A percentile compares a stretch with the other conserved stretches of the same genome.
phyloP scores from a whole-genome alignment of 169 alveolate genomes.

The Eimeria acervulina region DNA sequence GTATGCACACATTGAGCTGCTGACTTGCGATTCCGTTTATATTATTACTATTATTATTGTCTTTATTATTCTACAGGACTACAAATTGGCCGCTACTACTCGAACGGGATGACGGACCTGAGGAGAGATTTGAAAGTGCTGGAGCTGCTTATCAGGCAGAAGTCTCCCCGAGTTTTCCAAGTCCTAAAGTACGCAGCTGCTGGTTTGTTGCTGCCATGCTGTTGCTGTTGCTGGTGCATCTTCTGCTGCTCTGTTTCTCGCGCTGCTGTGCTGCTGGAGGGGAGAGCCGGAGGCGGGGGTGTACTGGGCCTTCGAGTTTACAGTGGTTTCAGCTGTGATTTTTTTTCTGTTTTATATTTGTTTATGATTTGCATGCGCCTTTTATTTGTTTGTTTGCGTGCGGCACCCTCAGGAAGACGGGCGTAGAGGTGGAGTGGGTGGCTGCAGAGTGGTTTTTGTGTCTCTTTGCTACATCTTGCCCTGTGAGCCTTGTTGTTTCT shows the following conservation, averaged over 20 bases:
- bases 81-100: conserved; percentile 88
- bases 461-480: conserved; percentile 89
- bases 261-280: neutral
- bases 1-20: neutral
- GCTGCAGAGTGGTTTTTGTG: conserved; percentile 94
- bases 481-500: conserved; percentile 81
- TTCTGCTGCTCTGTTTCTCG: neutral
- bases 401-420: conserved; percentile 85
- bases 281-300: neutral
- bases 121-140: conserved; percentile 91
- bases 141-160: conserved; percentile 86
- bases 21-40: neutral
- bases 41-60: no score
- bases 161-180: conserved; percentile 86
- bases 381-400: neutral
- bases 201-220: neutral
- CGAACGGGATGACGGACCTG: conserved; percentile 90
- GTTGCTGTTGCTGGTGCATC: neutral
- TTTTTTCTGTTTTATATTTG: neutral
- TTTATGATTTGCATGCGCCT: neutral
- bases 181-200: conserved; percentile 87
- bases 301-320: neutral
- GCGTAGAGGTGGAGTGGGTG: conserved; percentile 90
- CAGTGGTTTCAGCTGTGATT: neutral
- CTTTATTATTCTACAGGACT: conserved; percentile 33